phyloP scores from a whole-genome alignment of 495 filamentous ascomycete species.

The Cudoniella acicularis region DNA sequence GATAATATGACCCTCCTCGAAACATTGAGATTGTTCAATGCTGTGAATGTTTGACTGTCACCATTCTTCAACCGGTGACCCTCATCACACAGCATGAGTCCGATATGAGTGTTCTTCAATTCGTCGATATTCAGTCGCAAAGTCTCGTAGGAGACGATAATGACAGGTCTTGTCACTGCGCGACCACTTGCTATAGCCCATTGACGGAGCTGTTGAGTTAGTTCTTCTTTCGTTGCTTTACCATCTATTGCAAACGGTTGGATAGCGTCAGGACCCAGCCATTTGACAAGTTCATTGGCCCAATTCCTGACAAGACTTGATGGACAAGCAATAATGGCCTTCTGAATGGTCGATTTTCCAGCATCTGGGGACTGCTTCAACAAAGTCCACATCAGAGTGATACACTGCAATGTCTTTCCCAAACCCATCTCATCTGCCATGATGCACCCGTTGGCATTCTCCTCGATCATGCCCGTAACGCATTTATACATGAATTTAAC shows the following conservation, averaged over 20 bases:
- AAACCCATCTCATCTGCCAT: constrained; percentile 99
- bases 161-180: constrained; percentile 87
- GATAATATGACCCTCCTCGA: constrained; percentile 90
- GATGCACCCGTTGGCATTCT: constrained; percentile 94
- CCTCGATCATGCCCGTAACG: constrained; percentile 89
- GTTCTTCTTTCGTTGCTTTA: constrained; percentile 90
- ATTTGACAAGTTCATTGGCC: constrained; percentile 94
- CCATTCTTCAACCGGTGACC: constrained; percentile 98
- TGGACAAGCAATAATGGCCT: constrained; percentile 97
- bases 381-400: constrained; percentile 86
- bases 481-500: constrained; percentile 97
- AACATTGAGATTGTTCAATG: constrained; percentile 86
- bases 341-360: constrained; percentile 89
- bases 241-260: constrained; percentile 96
- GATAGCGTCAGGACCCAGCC: constrained; percentile 88
- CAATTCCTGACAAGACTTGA: constrained; percentile 96
- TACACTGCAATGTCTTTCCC: constrained; percentile 80
- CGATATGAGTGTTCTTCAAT: constrained; percentile 80
- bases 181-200: constrained; percentile 90
- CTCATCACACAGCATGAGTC: constrained; percentile 95
- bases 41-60: constrained; percentile 89
- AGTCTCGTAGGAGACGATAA: constrained; percentile 99
- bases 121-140: constrained; percentile 87
- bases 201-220: constrained; percentile 84
- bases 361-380: constrained; percentile 93